Evolutionary conservation across 495 filamentous ascomycete species (phyloP).

Genomic region (Hypoxylon rickii): DNA sequence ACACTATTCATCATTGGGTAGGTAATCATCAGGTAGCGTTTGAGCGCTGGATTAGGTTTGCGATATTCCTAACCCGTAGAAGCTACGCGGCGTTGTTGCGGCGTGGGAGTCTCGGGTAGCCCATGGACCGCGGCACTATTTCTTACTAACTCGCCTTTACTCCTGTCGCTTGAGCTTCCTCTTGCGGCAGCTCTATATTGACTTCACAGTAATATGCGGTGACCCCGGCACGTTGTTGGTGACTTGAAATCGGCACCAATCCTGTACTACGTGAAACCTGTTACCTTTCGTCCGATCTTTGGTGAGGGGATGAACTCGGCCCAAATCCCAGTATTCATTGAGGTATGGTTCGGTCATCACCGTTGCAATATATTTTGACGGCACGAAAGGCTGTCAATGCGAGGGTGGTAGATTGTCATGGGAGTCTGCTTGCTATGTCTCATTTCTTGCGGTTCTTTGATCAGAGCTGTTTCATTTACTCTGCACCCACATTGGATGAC

Average conservation of each 20-base stretch:
- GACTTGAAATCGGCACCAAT: neutral
- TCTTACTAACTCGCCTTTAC: neutral
- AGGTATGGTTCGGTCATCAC: neutral
- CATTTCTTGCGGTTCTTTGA: too few species aligned
- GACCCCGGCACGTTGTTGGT: conserved; percentile 1
- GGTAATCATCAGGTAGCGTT: too few species aligned
- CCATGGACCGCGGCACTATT: neutral
- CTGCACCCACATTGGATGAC: neutral
- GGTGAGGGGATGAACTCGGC: too few species aligned
- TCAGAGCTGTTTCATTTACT: too few species aligned
- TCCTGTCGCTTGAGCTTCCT: conserved; percentile 17
- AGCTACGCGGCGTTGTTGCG: conserved; percentile 11
- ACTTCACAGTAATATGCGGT: conserved; percentile 6
- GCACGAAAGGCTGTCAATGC: too few species aligned
- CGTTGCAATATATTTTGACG: neutral
- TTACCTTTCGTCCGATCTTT: neutral
- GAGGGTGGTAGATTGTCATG: too few species aligned
- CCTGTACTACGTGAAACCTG: neutral
- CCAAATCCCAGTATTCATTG: too few species aligned
- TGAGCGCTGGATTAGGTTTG: too few species aligned
- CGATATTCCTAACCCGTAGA: neutral
- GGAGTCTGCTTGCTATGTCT: too few species aligned
- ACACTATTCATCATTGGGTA: neutral
- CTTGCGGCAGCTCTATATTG: conserved; percentile 21
- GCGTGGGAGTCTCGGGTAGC: conserved; percentile 9